phyloP scores from a whole-genome alignment of 768 basidiomycete species.

The Podaxis sp. region DNA sequence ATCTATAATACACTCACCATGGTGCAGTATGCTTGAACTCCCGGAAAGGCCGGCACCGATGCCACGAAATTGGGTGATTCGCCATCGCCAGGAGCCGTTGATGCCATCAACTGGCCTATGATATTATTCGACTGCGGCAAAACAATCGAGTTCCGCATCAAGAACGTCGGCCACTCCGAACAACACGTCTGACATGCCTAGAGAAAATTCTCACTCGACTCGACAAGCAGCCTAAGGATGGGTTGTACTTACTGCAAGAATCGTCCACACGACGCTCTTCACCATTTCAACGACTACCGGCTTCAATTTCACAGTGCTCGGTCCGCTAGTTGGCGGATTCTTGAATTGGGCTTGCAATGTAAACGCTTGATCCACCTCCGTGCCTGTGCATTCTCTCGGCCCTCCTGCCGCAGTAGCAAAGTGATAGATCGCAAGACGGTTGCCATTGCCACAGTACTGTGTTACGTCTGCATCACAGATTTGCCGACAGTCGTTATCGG shows the following conservation, averaged over 20 bases:
- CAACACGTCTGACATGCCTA: slow-evolving; percentile 41
- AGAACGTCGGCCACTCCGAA: slow-evolving; percentile 40
- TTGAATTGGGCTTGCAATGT: slow-evolving; percentile 34
- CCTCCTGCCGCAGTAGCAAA: slow-evolving; percentile 27
- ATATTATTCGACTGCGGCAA: slow-evolving; percentile 36
- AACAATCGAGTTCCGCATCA: slow-evolving; percentile 38
- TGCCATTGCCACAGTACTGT: slow-evolving; percentile 39
- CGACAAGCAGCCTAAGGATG: background rate
- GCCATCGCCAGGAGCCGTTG: slow-evolving; percentile 34
- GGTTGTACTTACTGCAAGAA: slow-evolving; percentile 34
- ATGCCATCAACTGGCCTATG: slow-evolving; percentile 36
- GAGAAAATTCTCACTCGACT: background rate
- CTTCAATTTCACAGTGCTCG: slow-evolving; percentile 29
- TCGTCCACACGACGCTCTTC: slow-evolving; percentile 36
- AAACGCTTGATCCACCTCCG: slow-evolving; percentile 31
- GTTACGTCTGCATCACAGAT: slow-evolving; percentile 36
- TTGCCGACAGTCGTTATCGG: slow-evolving; percentile 38
- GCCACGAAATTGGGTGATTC: slow-evolving; percentile 45
- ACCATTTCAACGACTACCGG: slow-evolving; percentile 38
- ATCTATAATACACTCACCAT: slow-evolving; percentile 26
- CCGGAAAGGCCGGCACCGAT: slow-evolving; percentile 41
- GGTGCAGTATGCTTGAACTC: slow-evolving; percentile 38
- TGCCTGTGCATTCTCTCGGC: slow-evolving; percentile 28
- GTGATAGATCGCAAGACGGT: slow-evolving; percentile 36
- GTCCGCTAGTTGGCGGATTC: slow-evolving; percentile 29